Conservation (phyloP, 345 rosid species). For the Psidium friedrichsthalianum region DNA sequence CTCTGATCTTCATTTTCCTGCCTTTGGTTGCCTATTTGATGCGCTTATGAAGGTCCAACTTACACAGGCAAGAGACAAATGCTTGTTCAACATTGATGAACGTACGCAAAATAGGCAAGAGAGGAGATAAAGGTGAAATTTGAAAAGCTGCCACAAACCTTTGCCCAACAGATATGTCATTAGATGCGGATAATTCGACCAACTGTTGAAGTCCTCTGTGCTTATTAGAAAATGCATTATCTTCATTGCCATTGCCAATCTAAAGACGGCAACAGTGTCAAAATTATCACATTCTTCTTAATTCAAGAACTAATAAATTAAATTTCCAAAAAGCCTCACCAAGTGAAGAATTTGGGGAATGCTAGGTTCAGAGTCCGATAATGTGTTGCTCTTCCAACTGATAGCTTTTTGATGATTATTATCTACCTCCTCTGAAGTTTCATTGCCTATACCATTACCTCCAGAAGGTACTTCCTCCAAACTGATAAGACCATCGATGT, state of each 20-base stretch:
- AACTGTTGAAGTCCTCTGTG: constrained; percentile 71
- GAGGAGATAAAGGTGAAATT: not conserved
- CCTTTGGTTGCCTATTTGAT: not conserved
- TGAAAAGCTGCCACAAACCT: constrained; percentile 26
- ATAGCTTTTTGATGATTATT: constrained; percentile 36
- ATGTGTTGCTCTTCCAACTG: constrained; percentile 38
- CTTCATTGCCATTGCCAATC: constrained; percentile 71
- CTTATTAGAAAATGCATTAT: constrained; percentile 47
- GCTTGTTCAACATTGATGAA: not conserved
- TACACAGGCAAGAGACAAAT: not conserved
- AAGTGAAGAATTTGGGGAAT: constrained; percentile 93
- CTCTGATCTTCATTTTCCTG: not conserved
- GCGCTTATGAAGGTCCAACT: not conserved
- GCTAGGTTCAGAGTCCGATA: constrained; percentile 67
- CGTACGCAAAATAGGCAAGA: not conserved
- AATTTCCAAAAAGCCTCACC: constrained; percentile 30
- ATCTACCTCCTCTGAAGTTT: constrained; percentile 30
- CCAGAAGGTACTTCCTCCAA: constrained; percentile 32
- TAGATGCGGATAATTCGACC: constrained; percentile 64
- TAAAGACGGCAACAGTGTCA: constrained; percentile 7
- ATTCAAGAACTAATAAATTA: not conserved
- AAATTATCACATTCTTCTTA: not conserved
- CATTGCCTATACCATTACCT: constrained; percentile 24
- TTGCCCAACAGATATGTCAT: constrained; percentile 71
- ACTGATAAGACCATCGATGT: constrained; percentile 37